phyloP scores from a whole-genome alignment of 345 rosid genomes.

The Zanthoxylum bungeanum region DNA sequence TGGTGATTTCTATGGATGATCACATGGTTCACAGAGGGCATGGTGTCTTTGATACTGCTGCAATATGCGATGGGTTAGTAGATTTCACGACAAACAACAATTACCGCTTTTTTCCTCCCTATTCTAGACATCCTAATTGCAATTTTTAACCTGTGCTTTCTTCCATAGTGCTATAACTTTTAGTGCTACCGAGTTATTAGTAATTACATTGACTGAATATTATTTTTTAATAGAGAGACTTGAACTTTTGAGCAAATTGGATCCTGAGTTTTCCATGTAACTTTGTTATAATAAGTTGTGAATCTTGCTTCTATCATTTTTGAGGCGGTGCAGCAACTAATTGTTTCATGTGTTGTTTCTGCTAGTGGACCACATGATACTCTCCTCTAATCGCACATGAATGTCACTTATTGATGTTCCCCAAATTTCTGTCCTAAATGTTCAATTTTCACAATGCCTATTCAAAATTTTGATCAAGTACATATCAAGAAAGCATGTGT shows the following conservation, averaged over 20 bases:
- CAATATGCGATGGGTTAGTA: slow-evolving; percentile 73
- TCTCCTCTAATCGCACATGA: background rate
- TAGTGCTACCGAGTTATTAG: background rate
- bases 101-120: too few relatives aligned
- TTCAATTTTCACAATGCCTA: background rate
- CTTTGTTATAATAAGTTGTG: background rate
- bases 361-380: background rate
- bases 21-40: slow-evolving; percentile 98
- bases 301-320: background rate
- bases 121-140: background rate
- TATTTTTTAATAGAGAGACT: background rate
- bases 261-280: background rate
- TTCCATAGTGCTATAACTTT: background rate
- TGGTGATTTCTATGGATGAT: slow-evolving; percentile 90
- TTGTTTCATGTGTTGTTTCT: background rate
- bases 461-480: background rate
- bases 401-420: background rate
- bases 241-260: background rate
- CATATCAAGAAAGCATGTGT: background rate
- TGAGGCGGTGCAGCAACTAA: background rate
- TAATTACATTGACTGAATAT: background rate
- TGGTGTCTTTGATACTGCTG: slow-evolving; percentile 93
- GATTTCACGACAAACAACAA: background rate
- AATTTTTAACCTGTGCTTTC: background rate
- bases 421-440: background rate